Conservation (phyloP, 2,329 filamentous ascomycete species). For the Aureobasidium subglaciale region DNA sequence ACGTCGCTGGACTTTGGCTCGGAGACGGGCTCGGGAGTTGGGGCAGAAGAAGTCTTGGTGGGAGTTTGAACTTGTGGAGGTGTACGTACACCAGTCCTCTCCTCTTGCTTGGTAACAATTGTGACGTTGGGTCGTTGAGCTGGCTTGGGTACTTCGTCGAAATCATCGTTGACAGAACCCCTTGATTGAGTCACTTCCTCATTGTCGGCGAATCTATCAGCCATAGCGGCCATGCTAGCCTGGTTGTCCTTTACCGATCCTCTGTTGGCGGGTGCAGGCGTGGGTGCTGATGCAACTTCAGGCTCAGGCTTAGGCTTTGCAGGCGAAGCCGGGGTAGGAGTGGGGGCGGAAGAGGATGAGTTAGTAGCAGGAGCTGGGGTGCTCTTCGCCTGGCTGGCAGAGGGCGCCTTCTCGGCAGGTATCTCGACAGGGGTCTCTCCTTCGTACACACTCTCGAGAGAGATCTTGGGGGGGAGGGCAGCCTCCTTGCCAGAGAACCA, state of each 20-base stretch:
- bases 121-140: slow-evolving; percentile 49
- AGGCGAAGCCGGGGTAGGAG: slow-evolving; percentile 33
- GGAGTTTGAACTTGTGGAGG: slow-evolving; percentile 24
- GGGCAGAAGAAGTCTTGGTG: slow-evolving; percentile 23
- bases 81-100: slow-evolving; percentile 31
- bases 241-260: slow-evolving; percentile 77
- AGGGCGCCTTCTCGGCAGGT: slow-evolving; percentile 58
- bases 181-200: slow-evolving; percentile 51
- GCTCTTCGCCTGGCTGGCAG: slow-evolving; percentile 27
- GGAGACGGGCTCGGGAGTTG: slow-evolving; percentile 21
- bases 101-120: slow-evolving; percentile 30
- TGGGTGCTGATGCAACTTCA: too few relatives aligned
- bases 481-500: slow-evolving; percentile 78
- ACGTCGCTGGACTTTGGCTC: slow-evolving; percentile 1
- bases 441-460: slow-evolving; percentile 85
- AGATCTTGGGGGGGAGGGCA: slow-evolving; percentile 81
- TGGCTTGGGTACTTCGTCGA: slow-evolving; percentile 78
- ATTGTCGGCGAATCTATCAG: slow-evolving; percentile 76
- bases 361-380: slow-evolving; percentile 26
- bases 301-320: slow-evolving; percentile 38
- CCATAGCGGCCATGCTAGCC: slow-evolving; percentile 75
- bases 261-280: slow-evolving; percentile 36
- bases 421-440: slow-evolving; percentile 75
- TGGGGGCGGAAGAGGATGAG: slow-evolving; percentile 16
- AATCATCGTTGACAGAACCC: slow-evolving; percentile 65